Conservation (phyloP, 2,329 filamentous ascomycete species). For the Emmonsiellopsis sp. region DNA sequence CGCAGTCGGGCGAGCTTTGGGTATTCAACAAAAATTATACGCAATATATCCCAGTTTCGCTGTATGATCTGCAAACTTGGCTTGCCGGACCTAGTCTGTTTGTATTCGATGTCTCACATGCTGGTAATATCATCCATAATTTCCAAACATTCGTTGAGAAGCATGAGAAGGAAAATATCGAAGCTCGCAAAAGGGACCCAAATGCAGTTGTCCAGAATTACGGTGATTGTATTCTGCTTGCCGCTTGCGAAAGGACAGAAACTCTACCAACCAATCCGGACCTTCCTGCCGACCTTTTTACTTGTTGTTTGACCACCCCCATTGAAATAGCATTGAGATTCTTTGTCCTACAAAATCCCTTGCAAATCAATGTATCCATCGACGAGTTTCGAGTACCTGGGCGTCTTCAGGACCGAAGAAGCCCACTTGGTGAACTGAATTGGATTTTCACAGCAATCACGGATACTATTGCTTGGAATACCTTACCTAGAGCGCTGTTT, state of each 20-base stretch:
- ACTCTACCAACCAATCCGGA: slow-evolving; percentile 91
- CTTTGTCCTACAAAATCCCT: slow-evolving; percentile 87
- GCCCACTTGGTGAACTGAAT: slow-evolving; percentile 89
- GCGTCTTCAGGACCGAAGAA: slow-evolving; percentile 82
- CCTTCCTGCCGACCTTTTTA: slow-evolving; percentile 90
- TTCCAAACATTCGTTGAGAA: slow-evolving; percentile 93
- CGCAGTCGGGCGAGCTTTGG: slow-evolving; percentile 94
- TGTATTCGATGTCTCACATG: slow-evolving; percentile 96
- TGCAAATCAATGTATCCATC: slow-evolving; percentile 58
- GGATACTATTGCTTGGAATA: slow-evolving; percentile 98
- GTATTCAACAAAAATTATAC: slow-evolving; percentile 99
- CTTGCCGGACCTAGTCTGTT: slow-evolving; percentile 91
- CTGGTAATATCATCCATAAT: slow-evolving; percentile 89
- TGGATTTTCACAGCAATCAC: slow-evolving; percentile 99
- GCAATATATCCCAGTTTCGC: slow-evolving; percentile 92
- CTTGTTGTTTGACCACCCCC: slow-evolving; percentile 87
- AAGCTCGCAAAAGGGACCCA: slow-evolving; percentile 66
- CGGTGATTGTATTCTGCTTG: slow-evolving; percentile 82
- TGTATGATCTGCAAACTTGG: slow-evolving; percentile 94
- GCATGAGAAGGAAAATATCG: slow-evolving; percentile 80
- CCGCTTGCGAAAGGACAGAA: slow-evolving; percentile 82
- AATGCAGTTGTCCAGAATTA: slow-evolving; percentile 56
- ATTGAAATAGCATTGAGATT: slow-evolving; percentile 97
- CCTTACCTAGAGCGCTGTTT: slow-evolving; percentile 78
- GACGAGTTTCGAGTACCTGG: slow-evolving; percentile 85